phyloP scores from a whole-genome alignment of 768 basidiomycete species.

The Mrakia frigida region DNA sequence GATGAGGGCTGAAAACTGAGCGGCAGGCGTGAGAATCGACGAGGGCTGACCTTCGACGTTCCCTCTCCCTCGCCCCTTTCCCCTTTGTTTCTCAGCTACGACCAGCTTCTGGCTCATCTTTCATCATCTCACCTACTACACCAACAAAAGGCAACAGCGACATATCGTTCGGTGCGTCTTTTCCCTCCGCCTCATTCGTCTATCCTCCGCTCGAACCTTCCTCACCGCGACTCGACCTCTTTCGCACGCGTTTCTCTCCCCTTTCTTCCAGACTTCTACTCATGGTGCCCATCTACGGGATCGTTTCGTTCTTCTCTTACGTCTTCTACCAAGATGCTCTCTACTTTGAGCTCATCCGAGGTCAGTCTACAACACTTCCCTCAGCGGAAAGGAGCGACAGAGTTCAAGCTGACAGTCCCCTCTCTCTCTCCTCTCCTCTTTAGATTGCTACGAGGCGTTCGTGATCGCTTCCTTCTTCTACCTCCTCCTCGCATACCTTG shows the following conservation, averaged over 20 bases:
- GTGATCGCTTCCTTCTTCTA: conserved; percentile 75
- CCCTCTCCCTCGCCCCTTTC: too few relatives aligned
- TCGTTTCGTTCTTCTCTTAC: conserved; percentile 63
- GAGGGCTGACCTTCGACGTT: too few relatives aligned
- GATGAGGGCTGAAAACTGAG: too few relatives aligned
- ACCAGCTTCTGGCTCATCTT: conserved; percentile 69
- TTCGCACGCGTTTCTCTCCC: conserved; percentile 57
- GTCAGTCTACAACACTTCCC: conserved; percentile 33
- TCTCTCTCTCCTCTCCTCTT: neutral
- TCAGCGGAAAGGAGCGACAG: neutral
- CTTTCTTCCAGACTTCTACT: conserved; percentile 67
- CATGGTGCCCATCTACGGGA: conserved; percentile 71
- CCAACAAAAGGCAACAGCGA: conserved; percentile 41
- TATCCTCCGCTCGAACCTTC: neutral
- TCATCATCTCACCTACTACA: conserved; percentile 68
- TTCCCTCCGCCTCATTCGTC: neutral
- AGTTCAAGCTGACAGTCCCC: neutral
- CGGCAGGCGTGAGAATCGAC: too few relatives aligned
- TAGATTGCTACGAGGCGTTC: conserved; percentile 45
- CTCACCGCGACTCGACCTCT: neutral
- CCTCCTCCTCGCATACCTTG: conserved; percentile 65
- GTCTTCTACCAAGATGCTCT: conserved; percentile 70
- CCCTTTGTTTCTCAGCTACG: conserved; percentile 39
- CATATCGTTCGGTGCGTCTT: conserved; percentile 14
- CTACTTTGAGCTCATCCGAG: conserved; percentile 66